A percentile compares a stretch with the other conserved stretches of the same genome.
Conservation (phyloP, 306 rosid genomes). For the Inga laurina region DNA sequence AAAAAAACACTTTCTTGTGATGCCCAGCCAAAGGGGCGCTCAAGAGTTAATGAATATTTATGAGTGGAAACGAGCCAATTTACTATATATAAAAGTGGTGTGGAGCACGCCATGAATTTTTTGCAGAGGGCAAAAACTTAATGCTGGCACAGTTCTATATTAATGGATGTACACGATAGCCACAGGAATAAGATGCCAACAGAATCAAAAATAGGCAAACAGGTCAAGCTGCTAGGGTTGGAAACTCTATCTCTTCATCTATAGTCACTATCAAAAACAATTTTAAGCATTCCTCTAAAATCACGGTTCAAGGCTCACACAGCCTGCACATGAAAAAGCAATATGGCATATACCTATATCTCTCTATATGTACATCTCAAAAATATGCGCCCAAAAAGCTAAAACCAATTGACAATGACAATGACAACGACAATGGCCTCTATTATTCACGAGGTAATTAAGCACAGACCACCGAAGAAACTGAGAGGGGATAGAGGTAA, state of each 20-base stretch:
- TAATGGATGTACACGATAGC: constrained; percentile 5
- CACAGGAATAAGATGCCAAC: background rate
- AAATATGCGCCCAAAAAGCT: background rate
- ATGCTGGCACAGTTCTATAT: constrained; percentile 6
- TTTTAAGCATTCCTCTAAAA: constrained; percentile 17
- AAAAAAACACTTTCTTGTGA: background rate
- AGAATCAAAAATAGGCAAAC: background rate
- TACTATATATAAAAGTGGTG: background rate
- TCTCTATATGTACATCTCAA: constrained; percentile 24
- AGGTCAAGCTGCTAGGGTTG: background rate
- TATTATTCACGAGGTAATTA: background rate
- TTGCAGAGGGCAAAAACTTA: background rate
- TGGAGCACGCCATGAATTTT: background rate
- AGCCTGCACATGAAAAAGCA: constrained; percentile 17
- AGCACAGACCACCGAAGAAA: constrained; percentile 47
- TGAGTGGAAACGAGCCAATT: background rate
- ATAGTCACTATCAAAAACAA: constrained; percentile 9
- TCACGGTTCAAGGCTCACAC: constrained; percentile 18
- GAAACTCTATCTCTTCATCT: background rate
- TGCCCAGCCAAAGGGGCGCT: background rate
- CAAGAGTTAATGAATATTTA: background rate
- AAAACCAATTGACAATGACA: background rate
- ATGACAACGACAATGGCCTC: background rate
- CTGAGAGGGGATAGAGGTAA: constrained; percentile 48
- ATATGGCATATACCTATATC: constrained; percentile 25